Evolutionary conservation across 345 rosid genomes (phyloP).

Genomic region (Eucalyptus viminalis): DNA sequence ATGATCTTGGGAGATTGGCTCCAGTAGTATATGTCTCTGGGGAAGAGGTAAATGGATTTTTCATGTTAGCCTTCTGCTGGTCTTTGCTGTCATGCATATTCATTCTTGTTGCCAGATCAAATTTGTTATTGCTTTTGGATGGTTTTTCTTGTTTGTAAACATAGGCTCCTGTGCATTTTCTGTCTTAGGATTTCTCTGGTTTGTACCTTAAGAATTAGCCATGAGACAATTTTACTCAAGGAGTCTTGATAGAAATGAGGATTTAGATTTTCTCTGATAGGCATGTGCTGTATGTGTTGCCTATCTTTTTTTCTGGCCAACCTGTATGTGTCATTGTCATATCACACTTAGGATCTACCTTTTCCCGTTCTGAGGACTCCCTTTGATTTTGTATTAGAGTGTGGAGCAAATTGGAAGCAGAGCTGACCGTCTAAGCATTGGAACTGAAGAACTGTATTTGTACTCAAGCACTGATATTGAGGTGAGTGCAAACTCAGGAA

Average conservation of each 20-base stretch:
- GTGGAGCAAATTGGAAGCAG: slow-evolving; percentile 86
- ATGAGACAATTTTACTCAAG: neutral
- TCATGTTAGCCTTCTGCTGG: neutral
- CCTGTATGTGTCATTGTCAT: neutral
- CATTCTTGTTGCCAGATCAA: neutral
- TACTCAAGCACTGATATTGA: slow-evolving; percentile 87
- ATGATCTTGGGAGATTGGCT: slow-evolving; percentile 31
- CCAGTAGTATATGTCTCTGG: slow-evolving; percentile 87
- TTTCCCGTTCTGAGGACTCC: neutral
- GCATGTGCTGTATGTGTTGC: neutral
- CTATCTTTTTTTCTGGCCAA: neutral
- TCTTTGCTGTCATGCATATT: neutral
- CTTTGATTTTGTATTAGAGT: slow-evolving; percentile 35
- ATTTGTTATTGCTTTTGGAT: neutral
- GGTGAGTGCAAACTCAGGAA: slow-evolving; percentile 13
- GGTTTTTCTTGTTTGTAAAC: neutral
- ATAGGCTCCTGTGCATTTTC: neutral
- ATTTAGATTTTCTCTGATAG: neutral
- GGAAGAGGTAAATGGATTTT: slow-evolving; percentile 60
- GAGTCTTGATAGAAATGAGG: neutral
- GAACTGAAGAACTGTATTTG: slow-evolving; percentile 52
- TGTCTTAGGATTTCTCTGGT: neutral
- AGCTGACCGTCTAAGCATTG: slow-evolving; percentile 69
- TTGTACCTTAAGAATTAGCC: neutral
- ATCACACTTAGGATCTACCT: neutral